These are phyloP conservation scores for Lepidium aucheri DNA, from an alignment of 345 rosid genomes.

Conservation along the genomic window DNA sequence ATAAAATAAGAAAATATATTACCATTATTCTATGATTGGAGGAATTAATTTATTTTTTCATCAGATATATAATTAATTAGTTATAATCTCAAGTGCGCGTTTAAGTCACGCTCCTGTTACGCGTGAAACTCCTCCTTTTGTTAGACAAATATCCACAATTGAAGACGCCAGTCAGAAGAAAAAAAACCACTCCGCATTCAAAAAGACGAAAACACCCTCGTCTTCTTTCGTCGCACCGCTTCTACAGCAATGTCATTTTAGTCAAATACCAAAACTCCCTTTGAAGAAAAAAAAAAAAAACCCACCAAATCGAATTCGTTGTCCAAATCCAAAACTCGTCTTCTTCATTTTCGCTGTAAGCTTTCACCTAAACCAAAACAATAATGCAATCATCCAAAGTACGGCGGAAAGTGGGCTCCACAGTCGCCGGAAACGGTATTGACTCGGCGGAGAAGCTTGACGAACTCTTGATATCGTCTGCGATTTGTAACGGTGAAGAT, in stretches of 20 bases:
- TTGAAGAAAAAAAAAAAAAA: neutral
- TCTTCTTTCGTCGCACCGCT: constrained; percentile 9
- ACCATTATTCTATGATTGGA: too few relatives aligned
- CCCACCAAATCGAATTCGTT: constrained; percentile 1
- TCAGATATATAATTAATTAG: too few relatives aligned
- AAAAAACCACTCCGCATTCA: neutral
- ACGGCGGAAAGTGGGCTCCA: constrained; percentile 69
- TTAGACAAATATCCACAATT: constrained; percentile 12
- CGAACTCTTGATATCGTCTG: constrained; percentile 74
- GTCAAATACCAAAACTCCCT: constrained; percentile 19
- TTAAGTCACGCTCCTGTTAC: neutral
- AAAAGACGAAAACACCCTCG: constrained; percentile 24
- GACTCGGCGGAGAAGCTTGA: constrained; percentile 83
- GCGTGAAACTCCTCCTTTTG: neutral
- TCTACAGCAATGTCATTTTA: constrained; percentile 26
- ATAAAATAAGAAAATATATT: too few relatives aligned
- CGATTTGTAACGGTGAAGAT: constrained; percentile 91
- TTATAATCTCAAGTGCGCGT: neutral
- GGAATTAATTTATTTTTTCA: too few relatives aligned
- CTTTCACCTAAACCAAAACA: neutral
- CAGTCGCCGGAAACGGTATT: constrained; percentile 37
- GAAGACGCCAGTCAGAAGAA: constrained; percentile 13
- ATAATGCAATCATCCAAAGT: constrained; percentile 56
- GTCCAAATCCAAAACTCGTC: constrained; percentile 8
- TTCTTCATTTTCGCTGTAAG: constrained; percentile 17